Conservation (phyloP, 768 basidiomycete species). For the Termitomyces titanicus region DNA sequence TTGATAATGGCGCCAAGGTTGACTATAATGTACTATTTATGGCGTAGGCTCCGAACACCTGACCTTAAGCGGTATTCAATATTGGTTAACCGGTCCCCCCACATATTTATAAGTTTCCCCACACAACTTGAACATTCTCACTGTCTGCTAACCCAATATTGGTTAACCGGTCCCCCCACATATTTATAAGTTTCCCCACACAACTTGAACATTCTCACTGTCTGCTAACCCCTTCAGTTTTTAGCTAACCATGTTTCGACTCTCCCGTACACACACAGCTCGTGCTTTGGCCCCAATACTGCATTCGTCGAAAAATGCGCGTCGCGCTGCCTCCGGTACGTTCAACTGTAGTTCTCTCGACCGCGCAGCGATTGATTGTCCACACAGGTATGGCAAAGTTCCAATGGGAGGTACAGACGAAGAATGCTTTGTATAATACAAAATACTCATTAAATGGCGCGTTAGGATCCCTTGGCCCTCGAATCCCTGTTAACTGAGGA, state of each 20-base stretch:
- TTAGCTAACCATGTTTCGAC: slow-evolving; percentile 7
- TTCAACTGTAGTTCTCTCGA: background rate
- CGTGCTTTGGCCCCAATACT: background rate
- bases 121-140: background rate
- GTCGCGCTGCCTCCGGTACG: slow-evolving; percentile 27
- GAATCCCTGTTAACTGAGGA: slow-evolving; percentile 85
- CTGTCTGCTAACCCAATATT: background rate
- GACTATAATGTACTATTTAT: too few relatives aligned
- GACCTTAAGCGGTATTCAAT: too few relatives aligned
- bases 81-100: too few relatives aligned
- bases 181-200: background rate
- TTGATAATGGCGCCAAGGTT: too few relatives aligned
- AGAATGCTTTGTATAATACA: background rate
- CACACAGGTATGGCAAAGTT: slow-evolving; percentile 35
- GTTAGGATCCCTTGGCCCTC: slow-evolving; percentile 78
- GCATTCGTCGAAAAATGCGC: background rate
- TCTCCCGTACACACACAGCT: slow-evolving; percentile 3
- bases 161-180: too few relatives aligned
- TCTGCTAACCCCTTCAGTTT: background rate
- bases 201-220: background rate
- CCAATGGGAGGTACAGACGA: slow-evolving; percentile 37
- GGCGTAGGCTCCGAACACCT: too few relatives aligned
- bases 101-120: background rate
- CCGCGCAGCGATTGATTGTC: background rate
- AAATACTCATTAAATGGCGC: background rate